Conservation (phyloP, 2,329 filamentous ascomycete species). For the Fusarium agapanthi region DNA sequence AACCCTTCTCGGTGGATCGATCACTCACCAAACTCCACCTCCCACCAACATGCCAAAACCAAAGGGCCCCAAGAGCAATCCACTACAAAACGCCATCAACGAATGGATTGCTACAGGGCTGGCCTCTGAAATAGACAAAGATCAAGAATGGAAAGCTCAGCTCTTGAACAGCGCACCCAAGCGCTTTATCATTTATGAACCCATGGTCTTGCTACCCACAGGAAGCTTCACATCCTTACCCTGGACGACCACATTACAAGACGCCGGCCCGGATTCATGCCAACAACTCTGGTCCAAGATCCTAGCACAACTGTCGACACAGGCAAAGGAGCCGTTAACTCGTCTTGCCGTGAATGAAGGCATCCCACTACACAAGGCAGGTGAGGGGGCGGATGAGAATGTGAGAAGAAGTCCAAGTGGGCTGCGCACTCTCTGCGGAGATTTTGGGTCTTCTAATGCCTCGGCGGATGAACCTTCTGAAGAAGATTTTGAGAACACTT, state of each 20-base stretch:
- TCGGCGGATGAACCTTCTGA: conserved; percentile 43
- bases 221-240: conserved; percentile 60
- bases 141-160: conserved; percentile 28
- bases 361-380: conserved; percentile 59
- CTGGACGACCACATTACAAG: conserved; percentile 53
- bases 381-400: conserved; percentile 61
- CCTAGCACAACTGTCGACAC: conserved; percentile 55
- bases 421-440: conserved; percentile 74
- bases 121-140: not conserved
- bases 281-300: conserved; percentile 58
- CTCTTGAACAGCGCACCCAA: conserved; percentile 59
- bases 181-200: conserved; percentile 68
- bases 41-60: conserved; percentile 41
- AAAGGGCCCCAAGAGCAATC: conserved; percentile 37
- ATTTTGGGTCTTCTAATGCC: conserved; percentile 69
- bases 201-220: conserved; percentile 67
- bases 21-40: conserved; percentile 5
- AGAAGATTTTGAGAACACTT: conserved; percentile 69
- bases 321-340: conserved; percentile 56
- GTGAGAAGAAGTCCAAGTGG: conserved; percentile 76
- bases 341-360: conserved; percentile 70
- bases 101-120: conserved; percentile 41
- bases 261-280: conserved; percentile 34
- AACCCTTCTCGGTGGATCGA: not conserved
- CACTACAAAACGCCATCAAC: conserved; percentile 46